Evolutionary conservation across 129 eudicot genomes (phyloP), one percentile per base, ranked within the genome.

Genomic region (Gnaphalium uliginosum): DNA sequence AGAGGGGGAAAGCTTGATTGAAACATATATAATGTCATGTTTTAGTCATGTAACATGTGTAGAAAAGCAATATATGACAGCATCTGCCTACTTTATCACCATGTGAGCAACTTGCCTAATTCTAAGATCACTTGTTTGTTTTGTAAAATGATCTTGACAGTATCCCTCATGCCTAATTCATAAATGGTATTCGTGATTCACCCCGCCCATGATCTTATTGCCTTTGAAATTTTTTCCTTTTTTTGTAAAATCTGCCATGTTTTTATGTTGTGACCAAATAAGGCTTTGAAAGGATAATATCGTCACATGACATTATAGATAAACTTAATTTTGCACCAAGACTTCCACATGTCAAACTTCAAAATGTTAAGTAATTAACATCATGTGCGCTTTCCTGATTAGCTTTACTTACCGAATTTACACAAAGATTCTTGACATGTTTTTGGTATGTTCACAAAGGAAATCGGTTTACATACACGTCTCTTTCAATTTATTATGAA

Each of bases 1-100:
- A 19, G 18, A 13, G 18, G 32, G 51, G 54, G n/a, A 32, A 29
- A 71, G 2, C 48, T 29, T 60, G 19, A 74, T 25, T 39, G 27
- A 62, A 74, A 46, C 29, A 43, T 30, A 53, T 54, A 19, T 13
- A n/a, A 57, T 7, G 48, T 21, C 66, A 79, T 54, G 78, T 79
- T 23, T 72, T 72, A 72, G 30, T 64, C 60, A 72, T 50, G 78
- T 79, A 79, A 72, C 78, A 79, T 79, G 83, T 79, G 78, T 60
- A 71, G 72, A 50, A 51, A 79, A 63, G 59, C 73, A 79, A 65
- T 73, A 78, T 72, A 26, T 69, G 63, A 70, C 18, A 26, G 58
- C 68, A 64, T 65, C 48, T 72, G 78, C 57, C 78, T 71, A 79
- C 82, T 79, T 78, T 51, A 79, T 63, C 74, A 67, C 74, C 78